Conservation (phyloP, 2,329 filamentous ascomycete genomes). For the Sporothrix variecibatus region DNA sequence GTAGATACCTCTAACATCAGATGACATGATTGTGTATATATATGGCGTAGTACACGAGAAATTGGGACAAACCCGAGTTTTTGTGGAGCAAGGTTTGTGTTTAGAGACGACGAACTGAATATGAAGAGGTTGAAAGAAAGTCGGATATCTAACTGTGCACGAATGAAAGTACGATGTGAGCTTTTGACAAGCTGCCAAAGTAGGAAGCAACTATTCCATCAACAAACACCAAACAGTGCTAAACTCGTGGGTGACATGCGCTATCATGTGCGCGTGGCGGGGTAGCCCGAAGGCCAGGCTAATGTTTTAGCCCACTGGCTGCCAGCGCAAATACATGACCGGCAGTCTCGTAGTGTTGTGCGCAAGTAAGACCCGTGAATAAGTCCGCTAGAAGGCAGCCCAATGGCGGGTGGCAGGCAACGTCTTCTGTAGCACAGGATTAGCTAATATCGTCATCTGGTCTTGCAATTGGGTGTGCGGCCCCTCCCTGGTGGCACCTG, state of each 20-base stretch:
- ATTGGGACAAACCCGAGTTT: not conserved
- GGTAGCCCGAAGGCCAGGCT: not conserved
- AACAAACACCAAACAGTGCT: not conserved
- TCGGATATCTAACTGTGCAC: not conserved
- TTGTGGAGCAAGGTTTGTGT: too few species aligned
- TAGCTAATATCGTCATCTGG: conserved; percentile 11
- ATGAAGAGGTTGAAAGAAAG: not conserved
- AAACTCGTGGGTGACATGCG: not conserved
- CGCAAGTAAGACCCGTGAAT: not conserved
- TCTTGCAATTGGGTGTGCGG: not conserved
- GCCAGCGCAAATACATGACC: not conserved
- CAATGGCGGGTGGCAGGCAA: not conserved
- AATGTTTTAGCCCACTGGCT: not conserved
- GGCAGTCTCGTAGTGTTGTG: not conserved
- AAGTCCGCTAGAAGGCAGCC: not conserved
- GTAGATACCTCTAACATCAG: not conserved
- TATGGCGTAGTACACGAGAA: not conserved
- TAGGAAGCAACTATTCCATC: not conserved
- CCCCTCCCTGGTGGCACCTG: not conserved
- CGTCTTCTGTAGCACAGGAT: not conserved
- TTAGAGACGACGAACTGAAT: not conserved
- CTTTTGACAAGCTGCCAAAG: not conserved
- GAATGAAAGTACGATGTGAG: not conserved
- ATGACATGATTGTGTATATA: not conserved
- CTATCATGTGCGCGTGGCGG: not conserved